Evolutionary conservation across 2,329 filamentous ascomycete species (phyloP).

Genomic region (Cladosporium sp.): DNA sequence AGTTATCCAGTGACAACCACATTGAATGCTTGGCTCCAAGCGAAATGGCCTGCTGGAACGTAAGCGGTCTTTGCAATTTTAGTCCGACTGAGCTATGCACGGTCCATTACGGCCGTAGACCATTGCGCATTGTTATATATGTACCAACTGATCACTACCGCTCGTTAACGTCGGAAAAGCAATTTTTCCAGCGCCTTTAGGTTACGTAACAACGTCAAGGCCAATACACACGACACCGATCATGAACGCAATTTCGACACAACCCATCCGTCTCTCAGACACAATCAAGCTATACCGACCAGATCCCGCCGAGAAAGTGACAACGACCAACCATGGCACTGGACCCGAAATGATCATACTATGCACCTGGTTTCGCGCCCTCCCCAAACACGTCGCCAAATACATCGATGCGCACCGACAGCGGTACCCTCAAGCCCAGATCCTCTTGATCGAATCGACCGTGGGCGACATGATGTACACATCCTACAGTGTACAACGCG

Average conservation of each 20-base stretch:
- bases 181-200: background rate
- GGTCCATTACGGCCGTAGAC: constrained; percentile 6
- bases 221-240: background rate
- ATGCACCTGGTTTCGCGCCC: constrained; percentile 36
- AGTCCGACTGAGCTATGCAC: background rate
- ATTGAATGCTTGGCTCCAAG: background rate
- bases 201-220: background rate
- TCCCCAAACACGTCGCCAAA: constrained; percentile 34
- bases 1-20: background rate
- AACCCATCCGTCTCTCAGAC: background rate
- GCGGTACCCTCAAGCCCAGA: constrained; percentile 29
- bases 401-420: constrained; percentile 32
- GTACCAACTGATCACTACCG: background rate
- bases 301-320: background rate
- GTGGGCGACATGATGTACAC: constrained; percentile 25
- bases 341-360: constrained; percentile 38
- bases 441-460: constrained; percentile 35
- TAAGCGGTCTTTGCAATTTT: background rate
- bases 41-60: background rate
- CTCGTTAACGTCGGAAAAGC: background rate
- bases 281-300: constrained; percentile 3
- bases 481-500: background rate
- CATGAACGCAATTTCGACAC: background rate
- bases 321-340: background rate
- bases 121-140: background rate